Percentiles rank a stretch among this genome's conserved stretches.
Conservation (phyloP, 2,329 filamentous ascomycete species). For the Aspergillus awamori region DNA sequence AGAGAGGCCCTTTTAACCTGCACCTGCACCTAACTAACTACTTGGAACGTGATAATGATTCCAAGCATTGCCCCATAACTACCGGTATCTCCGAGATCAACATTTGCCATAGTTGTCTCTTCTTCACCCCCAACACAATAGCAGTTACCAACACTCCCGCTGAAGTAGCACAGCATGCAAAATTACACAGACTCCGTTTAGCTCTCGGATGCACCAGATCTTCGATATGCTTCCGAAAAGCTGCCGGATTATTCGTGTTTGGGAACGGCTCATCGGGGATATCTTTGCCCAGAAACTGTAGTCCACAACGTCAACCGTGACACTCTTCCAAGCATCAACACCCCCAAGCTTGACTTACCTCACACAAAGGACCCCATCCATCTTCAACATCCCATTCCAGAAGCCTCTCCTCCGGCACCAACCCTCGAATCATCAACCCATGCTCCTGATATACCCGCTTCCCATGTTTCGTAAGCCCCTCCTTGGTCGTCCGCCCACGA, state of each 20-base stretch:
- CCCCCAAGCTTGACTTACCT: neutral
- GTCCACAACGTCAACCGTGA: neutral
- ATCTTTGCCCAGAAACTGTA: neutral
- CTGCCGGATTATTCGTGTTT: neutral
- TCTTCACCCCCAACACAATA: neutral
- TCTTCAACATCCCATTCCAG: constrained; percentile 34
- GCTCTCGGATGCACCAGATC: neutral
- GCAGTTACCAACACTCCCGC: neutral
- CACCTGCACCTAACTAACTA: no score
- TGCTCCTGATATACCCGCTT: constrained; percentile 16
- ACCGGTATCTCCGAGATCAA: neutral
- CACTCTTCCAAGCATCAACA: neutral
- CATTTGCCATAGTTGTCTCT: neutral
- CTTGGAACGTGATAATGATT: neutral
- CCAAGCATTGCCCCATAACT: neutral
- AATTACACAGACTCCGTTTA: neutral
- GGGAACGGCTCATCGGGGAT: neutral
- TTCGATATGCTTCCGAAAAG: neutral
- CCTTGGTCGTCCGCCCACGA: constrained; percentile 7
- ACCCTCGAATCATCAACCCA: constrained; percentile 17
- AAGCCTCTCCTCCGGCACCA: constrained; percentile 22
- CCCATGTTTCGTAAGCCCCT: constrained; percentile 10
- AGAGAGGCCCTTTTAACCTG: no score
- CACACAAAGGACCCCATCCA: constrained; percentile 33
- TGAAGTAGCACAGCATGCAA: neutral